Conservation (phyloP, 352 stramenopile species). For the Globisporangium recalcitrans region DNA sequence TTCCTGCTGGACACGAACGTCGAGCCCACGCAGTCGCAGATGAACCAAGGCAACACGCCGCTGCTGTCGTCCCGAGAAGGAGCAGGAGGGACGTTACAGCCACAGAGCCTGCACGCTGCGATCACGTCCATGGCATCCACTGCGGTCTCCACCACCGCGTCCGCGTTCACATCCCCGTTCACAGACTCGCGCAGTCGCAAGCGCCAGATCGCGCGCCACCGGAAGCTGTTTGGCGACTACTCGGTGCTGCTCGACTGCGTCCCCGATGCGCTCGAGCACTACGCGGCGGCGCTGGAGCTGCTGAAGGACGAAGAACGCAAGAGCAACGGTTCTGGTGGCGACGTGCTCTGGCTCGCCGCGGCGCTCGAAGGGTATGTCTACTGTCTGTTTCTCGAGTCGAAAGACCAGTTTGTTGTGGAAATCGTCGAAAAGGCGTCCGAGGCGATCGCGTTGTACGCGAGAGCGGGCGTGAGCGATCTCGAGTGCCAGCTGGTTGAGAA, state of each 20-base stretch:
- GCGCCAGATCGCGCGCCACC: slow-evolving; percentile 48
- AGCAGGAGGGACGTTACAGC: background rate
- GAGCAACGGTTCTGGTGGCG: slow-evolving; percentile 36
- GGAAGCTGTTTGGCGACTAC: slow-evolving; percentile 83
- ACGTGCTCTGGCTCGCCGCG: slow-evolving; percentile 75
- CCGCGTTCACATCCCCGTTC: slow-evolving; percentile 26
- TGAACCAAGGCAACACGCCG: slow-evolving; percentile 25
- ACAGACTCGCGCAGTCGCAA: slow-evolving; percentile 48
- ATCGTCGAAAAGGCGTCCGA: slow-evolving; percentile 79
- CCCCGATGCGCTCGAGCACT: slow-evolving; percentile 66
- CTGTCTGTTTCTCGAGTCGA: slow-evolving; percentile 44
- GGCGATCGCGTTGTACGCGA: slow-evolving; percentile 59
- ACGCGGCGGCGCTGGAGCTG: slow-evolving; percentile 61
- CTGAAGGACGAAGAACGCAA: slow-evolving; percentile 72
- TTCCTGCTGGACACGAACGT: slow-evolving; percentile 74
- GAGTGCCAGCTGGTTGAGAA: slow-evolving; percentile 68
- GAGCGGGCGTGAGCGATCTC: slow-evolving; percentile 56
- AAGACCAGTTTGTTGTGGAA: slow-evolving; percentile 62
- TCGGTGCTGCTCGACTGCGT: slow-evolving; percentile 59
- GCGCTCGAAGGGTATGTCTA: slow-evolving; percentile 71
- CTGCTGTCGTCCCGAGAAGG: slow-evolving; percentile 15
- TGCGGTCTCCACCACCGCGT: slow-evolving; percentile 29
- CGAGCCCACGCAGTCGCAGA: slow-evolving; percentile 35
- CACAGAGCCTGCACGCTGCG: slow-evolving; percentile 14
- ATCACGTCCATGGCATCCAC: slow-evolving; percentile 16